Percentiles rank a stretch among this genome's conserved stretches.
Conservation (phyloP, 73 alveolate genomes). For the Effrenium voratum region DNA sequence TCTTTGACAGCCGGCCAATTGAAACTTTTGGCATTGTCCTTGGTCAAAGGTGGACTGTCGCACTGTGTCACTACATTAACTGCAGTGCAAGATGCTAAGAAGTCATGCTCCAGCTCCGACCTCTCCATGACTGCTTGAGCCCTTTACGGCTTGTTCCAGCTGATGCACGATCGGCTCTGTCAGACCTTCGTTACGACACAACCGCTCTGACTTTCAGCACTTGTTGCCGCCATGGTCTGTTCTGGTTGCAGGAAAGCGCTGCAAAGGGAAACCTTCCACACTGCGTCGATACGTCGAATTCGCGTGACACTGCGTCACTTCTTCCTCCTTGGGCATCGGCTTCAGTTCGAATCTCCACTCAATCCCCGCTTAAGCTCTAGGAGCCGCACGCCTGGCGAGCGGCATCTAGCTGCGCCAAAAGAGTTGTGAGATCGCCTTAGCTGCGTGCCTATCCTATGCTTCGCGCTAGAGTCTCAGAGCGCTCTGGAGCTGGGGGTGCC, state of each 20-base stretch:
- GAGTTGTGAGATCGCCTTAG: slow-evolving; percentile 68
- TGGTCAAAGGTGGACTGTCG: not conserved
- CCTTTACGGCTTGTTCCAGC: not conserved
- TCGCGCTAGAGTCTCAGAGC: not conserved
- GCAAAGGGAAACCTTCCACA: no score
- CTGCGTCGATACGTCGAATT: no score
- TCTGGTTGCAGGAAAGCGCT: no score
- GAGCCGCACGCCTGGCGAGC: slow-evolving; percentile 58
- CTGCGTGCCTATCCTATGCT: not conserved
- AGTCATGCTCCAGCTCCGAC: slow-evolving; percentile 79
- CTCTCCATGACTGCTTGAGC: not conserved
- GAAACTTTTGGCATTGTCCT: slow-evolving; percentile 93
- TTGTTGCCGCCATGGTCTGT: no score
- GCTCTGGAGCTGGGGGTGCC: not conserved
- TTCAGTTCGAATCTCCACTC: no score
- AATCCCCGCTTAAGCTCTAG: not conserved
- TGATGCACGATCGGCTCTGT: not conserved
- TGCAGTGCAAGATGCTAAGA: not conserved
- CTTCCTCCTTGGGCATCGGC: no score
- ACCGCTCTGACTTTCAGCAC: no score
- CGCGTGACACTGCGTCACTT: no score
- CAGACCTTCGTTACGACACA: no score
- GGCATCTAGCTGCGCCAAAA: slow-evolving; percentile 27
- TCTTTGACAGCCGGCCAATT: slow-evolving; percentile 77
- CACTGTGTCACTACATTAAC: no score